phyloP scores from a whole-genome alignment of 768 basidiomycete genomes.

The Russula olivacea region DNA sequence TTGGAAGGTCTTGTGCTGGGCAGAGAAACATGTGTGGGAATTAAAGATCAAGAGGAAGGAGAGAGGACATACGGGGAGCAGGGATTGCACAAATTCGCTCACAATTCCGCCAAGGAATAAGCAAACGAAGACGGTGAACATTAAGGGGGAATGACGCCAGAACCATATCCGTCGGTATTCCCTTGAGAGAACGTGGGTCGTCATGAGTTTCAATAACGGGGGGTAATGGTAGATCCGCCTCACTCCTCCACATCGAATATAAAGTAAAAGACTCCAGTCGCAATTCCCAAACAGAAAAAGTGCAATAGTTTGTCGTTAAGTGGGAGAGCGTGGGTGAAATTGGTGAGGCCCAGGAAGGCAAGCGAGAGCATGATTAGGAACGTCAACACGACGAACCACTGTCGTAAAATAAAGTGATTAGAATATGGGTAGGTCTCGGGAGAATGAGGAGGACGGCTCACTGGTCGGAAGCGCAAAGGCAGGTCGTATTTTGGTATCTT shows the following conservation, averaged over 20 bases:
- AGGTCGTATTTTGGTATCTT: constrained; percentile 60
- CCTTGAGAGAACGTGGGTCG: constrained; percentile 35
- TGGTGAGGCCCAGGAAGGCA: constrained; percentile 73
- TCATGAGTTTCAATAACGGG: neutral
- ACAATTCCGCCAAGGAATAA: constrained; percentile 76
- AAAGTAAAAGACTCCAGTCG: constrained; percentile 80
- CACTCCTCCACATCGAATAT: constrained; percentile 86
- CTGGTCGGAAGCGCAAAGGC: constrained; percentile 68
- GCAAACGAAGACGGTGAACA: constrained; percentile 64
- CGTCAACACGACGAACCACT: constrained; percentile 84
- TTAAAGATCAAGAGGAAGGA: neutral
- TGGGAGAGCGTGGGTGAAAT: constrained; percentile 56
- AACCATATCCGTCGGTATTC: constrained; percentile 80
- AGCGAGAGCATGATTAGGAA: constrained; percentile 59
- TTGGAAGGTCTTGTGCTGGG: constrained; percentile 65
- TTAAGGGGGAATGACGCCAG: constrained; percentile 68
- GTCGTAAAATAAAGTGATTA: neutral
- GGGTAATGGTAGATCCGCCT: constrained; percentile 29
- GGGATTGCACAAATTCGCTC: constrained; percentile 75
- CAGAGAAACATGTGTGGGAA: neutral
- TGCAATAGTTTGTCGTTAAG: constrained; percentile 77
- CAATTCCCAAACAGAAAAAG: constrained; percentile 68
- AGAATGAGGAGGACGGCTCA: constrained; percentile 30
- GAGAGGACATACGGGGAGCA: constrained; percentile 52
- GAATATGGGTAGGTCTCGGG: neutral